phyloP scores from a whole-genome alignment of 805 yeast genomes.

The Lipomyces orientalis region DNA sequence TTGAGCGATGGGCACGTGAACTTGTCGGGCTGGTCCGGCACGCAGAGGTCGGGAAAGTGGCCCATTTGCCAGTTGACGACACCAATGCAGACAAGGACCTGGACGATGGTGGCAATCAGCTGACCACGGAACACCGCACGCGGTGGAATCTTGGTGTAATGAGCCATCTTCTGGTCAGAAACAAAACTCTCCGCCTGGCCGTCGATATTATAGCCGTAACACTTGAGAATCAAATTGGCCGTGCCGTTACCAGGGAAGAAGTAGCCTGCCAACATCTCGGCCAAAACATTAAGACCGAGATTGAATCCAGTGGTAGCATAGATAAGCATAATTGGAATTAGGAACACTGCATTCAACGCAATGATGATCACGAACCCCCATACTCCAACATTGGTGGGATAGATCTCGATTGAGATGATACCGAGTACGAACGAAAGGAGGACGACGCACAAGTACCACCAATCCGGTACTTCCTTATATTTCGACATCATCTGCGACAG shows the following conservation, averaged over 20 bases:
- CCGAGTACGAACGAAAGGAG: slow-evolving; percentile 54
- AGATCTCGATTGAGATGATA: slow-evolving; percentile 49
- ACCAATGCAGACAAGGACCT: slow-evolving; percentile 51
- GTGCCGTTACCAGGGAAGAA: slow-evolving; percentile 65
- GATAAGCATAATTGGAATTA: slow-evolving; percentile 66
- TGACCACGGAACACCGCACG: slow-evolving; percentile 62
- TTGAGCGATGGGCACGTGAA: slow-evolving; percentile 56
- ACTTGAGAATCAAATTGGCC: slow-evolving; percentile 67
- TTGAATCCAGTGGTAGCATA: slow-evolving; percentile 65
- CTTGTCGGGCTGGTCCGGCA: slow-evolving; percentile 49
- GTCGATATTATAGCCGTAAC: slow-evolving; percentile 53
- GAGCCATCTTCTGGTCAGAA: slow-evolving; percentile 65
- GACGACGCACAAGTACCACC: slow-evolving; percentile 61
- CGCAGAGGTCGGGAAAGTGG: slow-evolving; percentile 52
- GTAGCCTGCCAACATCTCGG: slow-evolving; percentile 69
- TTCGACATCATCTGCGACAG: slow-evolving; percentile 14
- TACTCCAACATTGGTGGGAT: slow-evolving; percentile 53
- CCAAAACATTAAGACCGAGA: slow-evolving; percentile 62
- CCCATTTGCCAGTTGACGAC: slow-evolving; percentile 51
- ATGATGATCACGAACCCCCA: slow-evolving; percentile 68
- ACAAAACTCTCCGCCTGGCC: slow-evolving; percentile 60
- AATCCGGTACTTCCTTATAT: slow-evolving; percentile 55
- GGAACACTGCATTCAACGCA: slow-evolving; percentile 63
- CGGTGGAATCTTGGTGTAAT: slow-evolving; percentile 70
- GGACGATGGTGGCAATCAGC: slow-evolving; percentile 53